Conservation (phyloP, 2,329 filamentous ascomycete genomes). For the Colletotrichum neosansevieriae region DNA sequence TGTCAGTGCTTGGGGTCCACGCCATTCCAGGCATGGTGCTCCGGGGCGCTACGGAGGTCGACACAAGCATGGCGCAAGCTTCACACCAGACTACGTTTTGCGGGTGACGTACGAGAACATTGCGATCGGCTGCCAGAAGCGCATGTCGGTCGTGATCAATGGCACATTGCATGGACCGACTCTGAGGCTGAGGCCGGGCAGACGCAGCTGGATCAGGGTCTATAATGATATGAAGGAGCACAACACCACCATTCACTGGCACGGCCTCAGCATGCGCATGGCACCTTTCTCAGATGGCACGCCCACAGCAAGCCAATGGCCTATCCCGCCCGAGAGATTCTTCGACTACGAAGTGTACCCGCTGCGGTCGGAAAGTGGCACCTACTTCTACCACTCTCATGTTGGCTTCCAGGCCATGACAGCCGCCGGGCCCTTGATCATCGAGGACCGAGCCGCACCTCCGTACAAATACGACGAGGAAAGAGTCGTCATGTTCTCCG, state of each 20-base stretch:
- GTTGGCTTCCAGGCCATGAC: constrained; percentile 72
- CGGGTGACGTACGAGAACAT: constrained; percentile 48
- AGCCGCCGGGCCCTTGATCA: constrained; percentile 68
- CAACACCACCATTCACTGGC: constrained; percentile 75
- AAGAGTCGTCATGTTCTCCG: constrained; percentile 64
- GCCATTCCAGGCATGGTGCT: constrained; percentile 2
- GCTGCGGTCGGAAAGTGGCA: constrained; percentile 65
- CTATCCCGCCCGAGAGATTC: constrained; percentile 70
- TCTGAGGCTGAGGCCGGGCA: constrained; percentile 59
- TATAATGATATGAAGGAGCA: constrained; percentile 66
- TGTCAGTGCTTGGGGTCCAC: constrained; percentile 27
- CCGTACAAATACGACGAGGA: constrained; percentile 75
- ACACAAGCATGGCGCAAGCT: constrained; percentile 24
- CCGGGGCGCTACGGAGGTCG: constrained; percentile 34
- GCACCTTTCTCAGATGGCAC: constrained; percentile 75
- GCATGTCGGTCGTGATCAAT: constrained; percentile 64
- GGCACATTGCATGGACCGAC: constrained; percentile 64
- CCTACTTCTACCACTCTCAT: constrained; percentile 78
- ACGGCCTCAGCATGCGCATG: constrained; percentile 70
- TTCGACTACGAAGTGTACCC: constrained; percentile 76
- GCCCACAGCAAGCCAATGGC: constrained; percentile 72
- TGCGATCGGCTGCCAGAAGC: constrained; percentile 58
- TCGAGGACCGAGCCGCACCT: constrained; percentile 60
- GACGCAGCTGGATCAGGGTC: constrained; percentile 68
- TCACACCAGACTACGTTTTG: constrained; percentile 26